Evolutionary conservation across 2,329 filamentous ascomycete species (phyloP).

Genomic region (Tothia fuscella): DNA sequence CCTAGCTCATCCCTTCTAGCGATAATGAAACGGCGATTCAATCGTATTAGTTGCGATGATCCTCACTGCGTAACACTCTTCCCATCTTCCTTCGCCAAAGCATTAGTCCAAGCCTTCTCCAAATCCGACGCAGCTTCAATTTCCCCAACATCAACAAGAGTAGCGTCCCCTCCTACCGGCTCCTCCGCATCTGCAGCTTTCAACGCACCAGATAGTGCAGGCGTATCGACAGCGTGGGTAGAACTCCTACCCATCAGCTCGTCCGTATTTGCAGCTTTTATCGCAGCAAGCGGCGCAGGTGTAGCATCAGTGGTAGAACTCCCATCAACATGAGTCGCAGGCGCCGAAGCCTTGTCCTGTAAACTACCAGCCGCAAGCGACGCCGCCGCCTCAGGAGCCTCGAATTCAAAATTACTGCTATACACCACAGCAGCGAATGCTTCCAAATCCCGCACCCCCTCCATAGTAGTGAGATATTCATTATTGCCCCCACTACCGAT

Average conservation of each 20-base stretch:
- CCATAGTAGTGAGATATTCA: constrained; percentile 52
- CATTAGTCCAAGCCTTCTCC: constrained; percentile 10
- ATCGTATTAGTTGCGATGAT: too few species aligned
- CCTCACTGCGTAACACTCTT: too few species aligned
- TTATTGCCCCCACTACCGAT: constrained; percentile 55
- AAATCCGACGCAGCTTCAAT: too few species aligned
- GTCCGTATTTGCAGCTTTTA: not conserved
- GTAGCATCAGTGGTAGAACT: too few species aligned
- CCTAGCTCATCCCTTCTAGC: too few species aligned
- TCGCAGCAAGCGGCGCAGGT: too few species aligned
- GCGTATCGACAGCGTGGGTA: constrained; percentile 1
- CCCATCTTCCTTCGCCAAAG: too few species aligned
- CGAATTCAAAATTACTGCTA: constrained; percentile 61
- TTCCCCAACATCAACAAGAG: constrained; percentile 2
- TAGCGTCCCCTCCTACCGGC: constrained; percentile 4
- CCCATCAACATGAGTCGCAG: too few species aligned
- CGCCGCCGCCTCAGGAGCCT: constrained; percentile 18
- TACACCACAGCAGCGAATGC: constrained; percentile 82
- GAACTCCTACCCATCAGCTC: not conserved
- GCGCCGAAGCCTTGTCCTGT: not conserved
- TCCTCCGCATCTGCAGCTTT: constrained; percentile 3
- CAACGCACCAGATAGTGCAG: not conserved
- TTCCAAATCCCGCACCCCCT: constrained; percentile 62
- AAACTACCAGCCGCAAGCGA: not conserved
- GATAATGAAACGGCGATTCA: too few species aligned